A percentile compares a stretch with the other conserved stretches of the same genome.
Conservation (phyloP, 1,139 yeast genomes). For the Sugiyamaella paludigena region DNA sequence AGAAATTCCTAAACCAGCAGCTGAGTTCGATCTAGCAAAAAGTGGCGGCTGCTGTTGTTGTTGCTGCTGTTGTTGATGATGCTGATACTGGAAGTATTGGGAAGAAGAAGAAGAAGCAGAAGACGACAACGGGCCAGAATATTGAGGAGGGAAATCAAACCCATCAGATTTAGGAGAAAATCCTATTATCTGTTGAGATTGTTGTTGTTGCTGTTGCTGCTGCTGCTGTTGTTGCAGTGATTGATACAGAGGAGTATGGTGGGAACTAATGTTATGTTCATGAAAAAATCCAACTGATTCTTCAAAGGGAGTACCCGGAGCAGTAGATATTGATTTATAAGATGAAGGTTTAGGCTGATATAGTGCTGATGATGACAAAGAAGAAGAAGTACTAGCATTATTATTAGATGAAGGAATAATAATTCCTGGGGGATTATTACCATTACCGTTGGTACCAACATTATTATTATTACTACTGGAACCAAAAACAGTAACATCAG, state of each 20-base stretch:
- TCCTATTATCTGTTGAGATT: slow-evolving; percentile 8
- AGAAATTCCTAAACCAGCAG: slow-evolving; percentile 19
- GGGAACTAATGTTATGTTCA: not conserved
- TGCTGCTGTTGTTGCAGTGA: slow-evolving; percentile 11
- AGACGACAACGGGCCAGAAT: not conserved
- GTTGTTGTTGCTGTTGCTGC: slow-evolving; percentile 10
- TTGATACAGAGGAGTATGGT: not conserved
- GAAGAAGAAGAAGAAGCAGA: not conserved
- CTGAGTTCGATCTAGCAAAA: slow-evolving; percentile 19
- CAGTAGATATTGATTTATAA: slow-evolving; percentile 11
- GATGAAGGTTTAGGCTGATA: slow-evolving; percentile 16
- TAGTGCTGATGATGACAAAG: slow-evolving; percentile 6
- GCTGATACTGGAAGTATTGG: not conserved
- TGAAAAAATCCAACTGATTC: slow-evolving; percentile 10
- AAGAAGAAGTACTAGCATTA: not conserved
- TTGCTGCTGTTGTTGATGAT: slow-evolving; percentile 14
- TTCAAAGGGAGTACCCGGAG: slow-evolving; percentile 13
- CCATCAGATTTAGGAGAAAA: slow-evolving; percentile 12
- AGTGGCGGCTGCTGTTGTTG: slow-evolving; percentile 14
- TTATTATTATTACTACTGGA: not conserved
- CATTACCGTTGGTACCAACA: slow-evolving; percentile 2
- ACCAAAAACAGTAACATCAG: slow-evolving; percentile 8
- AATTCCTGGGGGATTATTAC: not conserved
- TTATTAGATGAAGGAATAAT: slow-evolving; percentile 7
- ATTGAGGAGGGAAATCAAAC: slow-evolving; percentile 7